Conservation (phyloP, 2,329 filamentous ascomycete genomes). For the Pestalotiopsis sp. region DNA sequence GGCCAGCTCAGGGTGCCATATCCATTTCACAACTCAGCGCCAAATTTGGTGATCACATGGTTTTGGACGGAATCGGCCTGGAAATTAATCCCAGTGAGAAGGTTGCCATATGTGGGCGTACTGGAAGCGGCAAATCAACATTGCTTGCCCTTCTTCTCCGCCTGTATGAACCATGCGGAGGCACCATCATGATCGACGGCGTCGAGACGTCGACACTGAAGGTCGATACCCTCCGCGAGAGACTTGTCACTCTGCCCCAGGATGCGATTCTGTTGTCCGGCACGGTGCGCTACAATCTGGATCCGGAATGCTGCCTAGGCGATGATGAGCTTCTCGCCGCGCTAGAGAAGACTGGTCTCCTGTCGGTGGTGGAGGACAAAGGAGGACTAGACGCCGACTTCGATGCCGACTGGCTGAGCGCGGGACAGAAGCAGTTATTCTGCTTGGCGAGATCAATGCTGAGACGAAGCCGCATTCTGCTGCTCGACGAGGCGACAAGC, state of each 20-base stretch:
- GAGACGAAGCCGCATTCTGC: constrained; percentile 5
- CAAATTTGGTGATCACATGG: neutral
- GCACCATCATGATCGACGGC: constrained; percentile 6
- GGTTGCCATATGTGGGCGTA: constrained; percentile 9
- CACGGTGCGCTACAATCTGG: constrained; percentile 13
- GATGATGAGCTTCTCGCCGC: constrained; percentile 12
- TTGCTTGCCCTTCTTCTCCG: constrained; percentile 1
- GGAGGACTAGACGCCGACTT: constrained; percentile 8
- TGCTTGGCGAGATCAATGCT: constrained; percentile 15
- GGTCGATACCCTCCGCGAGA: neutral
- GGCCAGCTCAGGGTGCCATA: constrained; percentile 1
- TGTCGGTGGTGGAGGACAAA: neutral
- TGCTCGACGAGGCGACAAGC: constrained; percentile 18
- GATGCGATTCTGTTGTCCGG: constrained; percentile 16
- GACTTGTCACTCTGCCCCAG: constrained; percentile 10
- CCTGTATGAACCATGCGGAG: neutral
- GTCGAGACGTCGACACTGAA: neutral
- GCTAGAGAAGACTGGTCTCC: constrained; percentile 2
- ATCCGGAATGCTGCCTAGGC: neutral
- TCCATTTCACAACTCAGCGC: constrained; percentile 7
- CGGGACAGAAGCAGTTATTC: constrained; percentile 16
- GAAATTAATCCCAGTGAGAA: constrained; percentile 4
- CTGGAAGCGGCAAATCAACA: constrained; percentile 8
- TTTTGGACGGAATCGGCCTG: constrained; percentile 3
- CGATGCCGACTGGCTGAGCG: constrained; percentile 1